Base-by-base conservation (phyloP, 1,284 basidiomycete species). In the Porogramme epimiltina region DNA sequence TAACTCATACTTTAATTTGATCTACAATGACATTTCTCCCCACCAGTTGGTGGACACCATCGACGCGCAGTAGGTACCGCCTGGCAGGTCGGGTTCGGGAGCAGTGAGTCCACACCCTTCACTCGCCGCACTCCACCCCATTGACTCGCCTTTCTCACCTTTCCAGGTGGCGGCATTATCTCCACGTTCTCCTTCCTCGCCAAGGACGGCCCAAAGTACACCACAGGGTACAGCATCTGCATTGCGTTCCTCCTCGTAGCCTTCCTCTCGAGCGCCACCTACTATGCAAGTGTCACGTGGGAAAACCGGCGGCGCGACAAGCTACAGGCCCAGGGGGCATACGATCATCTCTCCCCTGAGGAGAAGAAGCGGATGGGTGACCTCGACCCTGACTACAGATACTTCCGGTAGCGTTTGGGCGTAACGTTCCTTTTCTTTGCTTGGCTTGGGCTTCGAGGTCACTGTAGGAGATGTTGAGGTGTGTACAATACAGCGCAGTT, bases 11-110 rank as follows among this genome's bases (percentile, higher is more conserved):
- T n/a, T n/a, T n/a, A n/a, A n/a, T n/a, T n/a, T n/a, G n/a, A n/a
- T n/a, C n/a, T n/a, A n/a, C n/a, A n/a, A n/a, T n/a, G 4, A 34
- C 10, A 1, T 31, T 38, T 26, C n/a, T n/a, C n/a, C 24, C 42
- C n/a, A n/a, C n/a, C n/a, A 68, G 66, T 68, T 18, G 65, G 57
- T 15, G 66, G 68, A 15, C 66, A 68, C 42, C 56, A 61, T 18
- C 51, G 66, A 20, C 50, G 68, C 19, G 60, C 63, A 5, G 60
- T 68, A 9, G 65, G 65, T 4, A 64, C 60, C 9, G 67, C 64
- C 4, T 70, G 55, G 55, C 68, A 70, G 48, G 56, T 69, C 38
- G 65, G 67, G 3, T 66, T 66, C 44, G 67, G 67, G 1, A 66
- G 64, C 54, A 58, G 64, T 64, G 26, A 54, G 64, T 60, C 13